Evolutionary conservation across 73 alveolate genomes (phyloP), one percentile per base, ranked within the genome.

Genomic region (Uronychia setigera): DNA sequence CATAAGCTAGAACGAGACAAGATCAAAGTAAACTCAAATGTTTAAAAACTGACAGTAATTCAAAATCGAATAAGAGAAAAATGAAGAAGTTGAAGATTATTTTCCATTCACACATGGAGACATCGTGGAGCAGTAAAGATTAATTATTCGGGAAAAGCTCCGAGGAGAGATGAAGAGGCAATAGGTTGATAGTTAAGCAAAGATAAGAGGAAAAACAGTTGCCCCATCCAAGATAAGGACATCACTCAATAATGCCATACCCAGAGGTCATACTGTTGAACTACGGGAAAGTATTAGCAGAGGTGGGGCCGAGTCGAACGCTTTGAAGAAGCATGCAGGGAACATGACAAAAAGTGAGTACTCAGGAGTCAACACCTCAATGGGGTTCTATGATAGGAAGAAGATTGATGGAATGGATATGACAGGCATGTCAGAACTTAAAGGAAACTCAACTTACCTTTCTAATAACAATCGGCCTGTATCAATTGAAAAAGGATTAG

Each of bases 91-190:
- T 27, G 60, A 58, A 5, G 81, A 78, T n/a, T 86, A 86, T 33
- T 86, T 86, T 33, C 92, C 92, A 14, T 86, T 79, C 83, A 86
- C 92, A 11, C 92, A 86, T 59, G 92, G 92, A 19, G 92, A 86
- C 29, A 25, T 34, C 1, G 81, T 86, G 27, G 88, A 86, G 92
- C 35, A 86, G 83, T 60, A 86, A 33, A 78, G 92, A 27, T 27
- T 74, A 60, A 32, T 74, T 59, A 83, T 83, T 1, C 60, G 74
- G 14, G 92, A 86, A 27, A 1, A 35, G 5, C 46, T 76, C 27
- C 78, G 75, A 58, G 77, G 46, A 33, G 92, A 86, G 35, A 35
- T 86, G 35, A 86, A 57, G 32, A 86, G 35, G 29, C 59, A 35
- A 34, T 74, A 25, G 79, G 28, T 26, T 26, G 79, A 67, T n/a